Evolutionary conservation across 768 basidiomycete species (phyloP).

Genomic region (Ramaria sp.): DNA sequence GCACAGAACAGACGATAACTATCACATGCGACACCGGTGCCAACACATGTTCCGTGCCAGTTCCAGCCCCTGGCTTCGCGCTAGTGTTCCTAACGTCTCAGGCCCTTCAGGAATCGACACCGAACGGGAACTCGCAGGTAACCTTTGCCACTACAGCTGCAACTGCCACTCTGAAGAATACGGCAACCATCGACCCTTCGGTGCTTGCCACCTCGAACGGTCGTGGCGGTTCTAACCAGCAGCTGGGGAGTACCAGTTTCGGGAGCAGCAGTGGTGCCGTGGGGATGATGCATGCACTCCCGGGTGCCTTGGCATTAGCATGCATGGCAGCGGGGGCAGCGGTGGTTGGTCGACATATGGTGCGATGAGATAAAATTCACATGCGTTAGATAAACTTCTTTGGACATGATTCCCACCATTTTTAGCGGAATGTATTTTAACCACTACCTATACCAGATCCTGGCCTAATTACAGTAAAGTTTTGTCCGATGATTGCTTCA

Average conservation of each 20-base stretch:
- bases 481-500: too few relatives aligned
- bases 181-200: constrained; percentile 42
- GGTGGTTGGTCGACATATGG: background rate
- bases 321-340: constrained; percentile 4
- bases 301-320: background rate
- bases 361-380: background rate
- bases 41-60: constrained; percentile 46
- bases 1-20: constrained; percentile 42
- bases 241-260: constrained; percentile 9
- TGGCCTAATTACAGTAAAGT: too few relatives aligned
- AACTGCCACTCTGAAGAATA: constrained; percentile 42
- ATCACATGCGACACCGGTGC: constrained; percentile 46
- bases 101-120: constrained; percentile 26
- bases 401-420: background rate
- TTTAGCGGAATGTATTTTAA: background rate
- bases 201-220: constrained; percentile 61
- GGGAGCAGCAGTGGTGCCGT: constrained; percentile 6
- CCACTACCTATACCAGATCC: background rate
- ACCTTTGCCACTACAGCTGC: constrained; percentile 49
- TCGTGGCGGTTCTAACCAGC: constrained; percentile 23
- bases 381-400: background rate
- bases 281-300: background rate
- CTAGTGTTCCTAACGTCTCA: constrained; percentile 55
- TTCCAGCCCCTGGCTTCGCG: constrained; percentile 65
- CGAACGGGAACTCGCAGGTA: constrained; percentile 19